phyloP scores from a whole-genome alignment of 2,329 filamentous ascomycete genomes.

The Epichloe uncinata region DNA sequence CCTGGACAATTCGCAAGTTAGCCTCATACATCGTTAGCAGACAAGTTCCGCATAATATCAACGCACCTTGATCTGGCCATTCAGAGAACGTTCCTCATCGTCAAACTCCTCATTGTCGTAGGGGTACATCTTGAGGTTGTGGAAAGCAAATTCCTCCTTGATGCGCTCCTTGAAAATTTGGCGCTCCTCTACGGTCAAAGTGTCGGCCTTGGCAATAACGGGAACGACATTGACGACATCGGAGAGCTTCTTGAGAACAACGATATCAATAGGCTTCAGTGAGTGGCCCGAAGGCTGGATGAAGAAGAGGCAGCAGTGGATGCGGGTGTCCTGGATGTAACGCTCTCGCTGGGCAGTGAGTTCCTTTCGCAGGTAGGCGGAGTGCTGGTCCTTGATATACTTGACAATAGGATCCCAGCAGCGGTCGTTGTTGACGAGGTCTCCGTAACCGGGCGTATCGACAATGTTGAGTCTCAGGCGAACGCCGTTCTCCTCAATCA shows the following conservation, averaged over 20 bases:
- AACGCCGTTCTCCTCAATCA: slow-evolving; percentile 98
- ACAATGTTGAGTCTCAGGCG: slow-evolving; percentile 97
- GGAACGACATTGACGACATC: slow-evolving; percentile 99
- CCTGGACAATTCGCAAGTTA: slow-evolving; percentile 33
- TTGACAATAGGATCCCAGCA: slow-evolving; percentile 99
- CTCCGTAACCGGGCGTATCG: slow-evolving; percentile 94
- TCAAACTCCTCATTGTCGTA: slow-evolving; percentile 99
- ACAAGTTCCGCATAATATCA: not conserved
- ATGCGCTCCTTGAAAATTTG: slow-evolving; percentile 96
- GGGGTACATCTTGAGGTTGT: slow-evolving; percentile 99
- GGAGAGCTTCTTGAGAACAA: slow-evolving; percentile 97
- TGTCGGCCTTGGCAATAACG: slow-evolving; percentile 97
- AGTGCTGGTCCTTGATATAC: slow-evolving; percentile 99
- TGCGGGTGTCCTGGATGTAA: slow-evolving; percentile 97
- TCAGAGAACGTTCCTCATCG: slow-evolving; percentile 86
- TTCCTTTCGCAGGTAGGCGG: slow-evolving; percentile 96
- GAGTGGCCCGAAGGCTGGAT: slow-evolving; percentile 97
- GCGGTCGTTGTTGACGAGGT: slow-evolving; percentile 98
- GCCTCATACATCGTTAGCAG: not conserved
- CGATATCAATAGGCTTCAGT: slow-evolving; percentile 97
- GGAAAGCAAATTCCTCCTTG: slow-evolving; percentile 99
- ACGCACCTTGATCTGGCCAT: slow-evolving; percentile 88
- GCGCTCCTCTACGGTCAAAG: slow-evolving; percentile 88
- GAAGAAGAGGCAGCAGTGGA: slow-evolving; percentile 99
- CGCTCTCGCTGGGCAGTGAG: slow-evolving; percentile 97